Conservation (phyloP, 306 rosid species). For the Cicer judaicum region DNA sequence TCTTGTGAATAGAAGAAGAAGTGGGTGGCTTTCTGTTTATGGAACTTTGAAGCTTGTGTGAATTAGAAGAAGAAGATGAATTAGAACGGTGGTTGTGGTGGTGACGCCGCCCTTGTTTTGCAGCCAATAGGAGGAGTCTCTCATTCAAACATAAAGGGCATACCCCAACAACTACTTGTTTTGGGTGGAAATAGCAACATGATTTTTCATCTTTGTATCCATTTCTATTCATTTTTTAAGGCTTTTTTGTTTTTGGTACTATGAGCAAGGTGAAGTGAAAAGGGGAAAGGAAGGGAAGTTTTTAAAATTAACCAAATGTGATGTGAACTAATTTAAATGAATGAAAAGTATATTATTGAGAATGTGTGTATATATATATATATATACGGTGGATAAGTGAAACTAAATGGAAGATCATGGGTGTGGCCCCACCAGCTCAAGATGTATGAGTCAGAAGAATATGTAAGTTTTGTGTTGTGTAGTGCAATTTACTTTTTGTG, state of each 20-base stretch:
- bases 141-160: conserved; percentile 85
- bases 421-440: conserved; percentile 48
- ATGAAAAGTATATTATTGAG: conserved; percentile 26
- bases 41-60: conserved; percentile 45
- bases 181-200: conserved; percentile 84
- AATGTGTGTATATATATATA: conserved; percentile 41
- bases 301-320: conserved; percentile 10
- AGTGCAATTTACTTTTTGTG: neutral
- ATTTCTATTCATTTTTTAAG: conserved; percentile 44
- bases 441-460: conserved; percentile 33
- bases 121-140: conserved; percentile 73
- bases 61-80: neutral
- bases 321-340: conserved; percentile 38
- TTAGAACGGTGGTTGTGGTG: conserved; percentile 37
- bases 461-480: conserved; percentile 22
- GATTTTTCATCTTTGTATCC: conserved; percentile 64
- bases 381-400: conserved; percentile 49
- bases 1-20: conserved; percentile 68
- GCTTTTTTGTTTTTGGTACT: neutral
- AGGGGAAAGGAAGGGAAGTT: conserved; percentile 15
- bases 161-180: conserved; percentile 73
- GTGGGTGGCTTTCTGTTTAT: conserved; percentile 48
- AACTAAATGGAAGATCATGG: conserved; percentile 41
- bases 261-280: conserved; percentile 35
- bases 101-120: conserved; percentile 58